Base-by-base conservation (phyloP, 495 filamentous ascomycete genomes). In the Aspergillus carlsbadensis region DNA sequence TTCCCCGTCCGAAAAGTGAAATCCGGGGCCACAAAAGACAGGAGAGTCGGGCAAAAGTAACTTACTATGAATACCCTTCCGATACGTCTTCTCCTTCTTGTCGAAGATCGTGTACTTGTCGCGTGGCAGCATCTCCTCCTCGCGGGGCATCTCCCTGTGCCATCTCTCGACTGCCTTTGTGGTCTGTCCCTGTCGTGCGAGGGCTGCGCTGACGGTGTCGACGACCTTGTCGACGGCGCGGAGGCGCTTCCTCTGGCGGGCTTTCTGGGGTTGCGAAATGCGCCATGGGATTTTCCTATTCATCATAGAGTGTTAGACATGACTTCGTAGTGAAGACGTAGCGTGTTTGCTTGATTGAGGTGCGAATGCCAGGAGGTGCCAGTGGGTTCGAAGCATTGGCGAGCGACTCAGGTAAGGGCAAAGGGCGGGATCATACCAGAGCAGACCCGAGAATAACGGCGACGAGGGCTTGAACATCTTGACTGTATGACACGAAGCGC, bases 81-180 rank as follows among this genome's bases (percentile, higher is more conserved):
- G 80, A 74, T 98, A 98, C 59, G 79, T 84, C 85, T 90, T 96
- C 78, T 87, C 92, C 72, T 96, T 97, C 61, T 92, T 85, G 73
- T 95, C 92, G 76, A 98, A 98, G 58, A 98, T 86, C 18, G 92
- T 96, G 77, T 98, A 98, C 73, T 98, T 98, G 74, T 98, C 94
- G 72, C 84, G 88, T 41, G 94, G 86, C 69, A 95, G 70, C 94
- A 98, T 98, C 79, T 98, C 91, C 70, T 84, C 83, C 82, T 98
- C 94, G 26, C 84, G 88, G 18, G 94, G 94, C 94, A 98, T 98
- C 74, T 96, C 91, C 49, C 75, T 78, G 74, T 91, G 96, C 94
- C 94, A 98, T 61, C 85, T 78, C 71, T 92, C 85, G 53, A 98
- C 74, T 29, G 87, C 79, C 70, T 87, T 88, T 34, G 88, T 75